phyloP scores from a whole-genome alignment of 176 grass and related monocot genomes.

The Echinochloa phyllopogon region DNA sequence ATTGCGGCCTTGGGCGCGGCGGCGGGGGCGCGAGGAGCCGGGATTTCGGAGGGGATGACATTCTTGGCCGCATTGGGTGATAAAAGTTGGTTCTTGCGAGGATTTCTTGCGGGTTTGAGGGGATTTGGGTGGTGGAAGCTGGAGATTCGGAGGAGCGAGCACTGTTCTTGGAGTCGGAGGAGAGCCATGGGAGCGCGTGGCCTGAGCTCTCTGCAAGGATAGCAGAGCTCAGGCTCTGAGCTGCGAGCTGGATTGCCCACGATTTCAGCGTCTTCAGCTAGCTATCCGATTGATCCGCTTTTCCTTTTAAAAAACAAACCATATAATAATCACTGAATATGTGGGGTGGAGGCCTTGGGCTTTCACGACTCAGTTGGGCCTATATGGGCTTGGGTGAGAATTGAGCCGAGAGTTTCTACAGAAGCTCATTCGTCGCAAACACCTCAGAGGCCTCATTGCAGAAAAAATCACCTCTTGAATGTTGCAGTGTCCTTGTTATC shows the following conservation, averaged over 20 bases:
- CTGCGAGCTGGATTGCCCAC: neutral
- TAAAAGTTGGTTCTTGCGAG: neutral
- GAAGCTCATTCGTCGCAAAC: neutral
- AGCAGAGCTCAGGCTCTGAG: constrained; percentile 25
- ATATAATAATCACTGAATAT: neutral
- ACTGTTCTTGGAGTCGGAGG: constrained; percentile 46
- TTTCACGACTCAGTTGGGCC: neutral
- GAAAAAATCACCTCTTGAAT: no score
- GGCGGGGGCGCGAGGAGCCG: neutral
- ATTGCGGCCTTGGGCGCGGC: constrained; percentile 13
- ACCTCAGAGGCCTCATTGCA: no score
- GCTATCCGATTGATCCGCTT: constrained; percentile 20
- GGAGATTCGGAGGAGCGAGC: constrained; percentile 46
- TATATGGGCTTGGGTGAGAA: neutral
- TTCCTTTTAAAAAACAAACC: neutral
- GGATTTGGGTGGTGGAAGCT: constrained; percentile 23
- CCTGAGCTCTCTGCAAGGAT: constrained; percentile 34
- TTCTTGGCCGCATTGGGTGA: constrained; percentile 38
- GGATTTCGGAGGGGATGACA: neutral
- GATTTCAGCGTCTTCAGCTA: neutral
- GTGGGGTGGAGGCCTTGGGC: neutral
- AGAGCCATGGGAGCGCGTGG: constrained; percentile 57
- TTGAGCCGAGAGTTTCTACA: neutral
- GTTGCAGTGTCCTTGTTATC: no score
- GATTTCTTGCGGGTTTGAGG: neutral